Conservation (phyloP, 2,329 filamentous ascomycete genomes). For the Fusarium chuoi region DNA sequence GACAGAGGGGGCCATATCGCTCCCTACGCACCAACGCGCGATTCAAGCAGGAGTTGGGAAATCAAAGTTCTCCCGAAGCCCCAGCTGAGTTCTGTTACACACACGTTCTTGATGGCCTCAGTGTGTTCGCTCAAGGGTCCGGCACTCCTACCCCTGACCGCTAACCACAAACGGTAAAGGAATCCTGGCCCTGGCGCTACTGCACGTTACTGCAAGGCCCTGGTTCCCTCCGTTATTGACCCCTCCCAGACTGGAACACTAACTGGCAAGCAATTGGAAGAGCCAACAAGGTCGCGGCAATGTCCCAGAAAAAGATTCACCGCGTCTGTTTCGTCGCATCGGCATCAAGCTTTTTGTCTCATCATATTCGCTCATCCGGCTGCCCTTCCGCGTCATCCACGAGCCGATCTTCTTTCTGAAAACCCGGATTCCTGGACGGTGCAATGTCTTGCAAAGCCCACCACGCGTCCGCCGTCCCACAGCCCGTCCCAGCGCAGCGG, state of each 20-base stretch:
- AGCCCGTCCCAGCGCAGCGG: constrained; percentile 34
- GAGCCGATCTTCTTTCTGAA: constrained; percentile 12
- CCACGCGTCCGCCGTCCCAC: constrained; percentile 30
- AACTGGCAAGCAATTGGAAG: constrained; percentile 25
- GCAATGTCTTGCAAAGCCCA: constrained; percentile 12
- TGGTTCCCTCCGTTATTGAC: constrained; percentile 23
- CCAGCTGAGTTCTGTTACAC: constrained; percentile 17
- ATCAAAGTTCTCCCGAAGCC: constrained; percentile 4
- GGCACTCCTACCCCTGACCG: constrained; percentile 26
- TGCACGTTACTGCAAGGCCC: constrained; percentile 25
- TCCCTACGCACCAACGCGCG: background rate
- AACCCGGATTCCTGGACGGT: constrained; percentile 15
- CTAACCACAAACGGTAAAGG: constrained; percentile 23
- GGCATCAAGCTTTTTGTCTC: constrained; percentile 33
- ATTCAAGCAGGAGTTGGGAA: constrained; percentile 1
- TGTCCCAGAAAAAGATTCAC: constrained; percentile 27
- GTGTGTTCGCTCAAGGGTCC: constrained; percentile 5
- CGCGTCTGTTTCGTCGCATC: constrained; percentile 39
- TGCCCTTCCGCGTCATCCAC: constrained; percentile 23
- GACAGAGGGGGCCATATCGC: background rate
- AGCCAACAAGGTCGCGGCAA: constrained; percentile 37
- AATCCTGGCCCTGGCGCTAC: constrained; percentile 23
- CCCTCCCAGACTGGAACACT: constrained; percentile 30
- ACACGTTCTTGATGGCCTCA: constrained; percentile 16
- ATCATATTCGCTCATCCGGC: constrained; percentile 29